Evolutionary conservation across 148 eudicot species (phyloP), one percentile per base, ranked within the genome.

Genomic region (Persicaria tinctoria): DNA sequence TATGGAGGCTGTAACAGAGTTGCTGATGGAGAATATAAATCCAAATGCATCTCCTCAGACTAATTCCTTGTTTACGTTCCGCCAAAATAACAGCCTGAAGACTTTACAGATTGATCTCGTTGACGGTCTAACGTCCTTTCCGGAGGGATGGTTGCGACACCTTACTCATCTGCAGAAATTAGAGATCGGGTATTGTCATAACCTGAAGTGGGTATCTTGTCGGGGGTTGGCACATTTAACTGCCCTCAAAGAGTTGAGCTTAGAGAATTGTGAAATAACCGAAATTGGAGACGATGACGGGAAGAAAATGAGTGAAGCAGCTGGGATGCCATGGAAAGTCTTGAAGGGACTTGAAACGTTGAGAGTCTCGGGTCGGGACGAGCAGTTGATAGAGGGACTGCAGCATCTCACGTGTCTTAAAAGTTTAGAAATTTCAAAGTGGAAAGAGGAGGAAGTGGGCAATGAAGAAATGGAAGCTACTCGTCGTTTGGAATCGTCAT

Each of bases 61-160:
- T 20, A 20, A 20, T 20, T 20, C 23, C 0, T 20, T 20, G 23
- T 20, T 20, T 20, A n/a, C n/a, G n/a, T n/a, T n/a, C n/a, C n/a
- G n/a, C n/a, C n/a, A n/a, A n/a, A n/a, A 54, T 54, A 54, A 0
- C 20, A 54, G n/a, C 18, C 4, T 55, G 4, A n/a, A 0, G 60
- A 5, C 14, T 13, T 16, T 55, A 5, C 0, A n/a, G 0, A 4
- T 55, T 55, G 0, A 1, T 6, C 0, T 0, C 6, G n/a, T 55
- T 55, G 11, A 3, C 3, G 60, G 60, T n/a, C 60, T 55, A 4
- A 1, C 5, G 4, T 55, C 14, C 20, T 14, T 54, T 4, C 57
- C 57, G 4, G 17, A 20, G 23, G 23, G 23, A 20, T 20, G 23
- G 23, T 20, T 20, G 23, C 23, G 23, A 20, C 23, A 20, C 59